Conservation (phyloP, 805 yeast genomes). For the Metschnikowia chrysomelidarum region DNA sequence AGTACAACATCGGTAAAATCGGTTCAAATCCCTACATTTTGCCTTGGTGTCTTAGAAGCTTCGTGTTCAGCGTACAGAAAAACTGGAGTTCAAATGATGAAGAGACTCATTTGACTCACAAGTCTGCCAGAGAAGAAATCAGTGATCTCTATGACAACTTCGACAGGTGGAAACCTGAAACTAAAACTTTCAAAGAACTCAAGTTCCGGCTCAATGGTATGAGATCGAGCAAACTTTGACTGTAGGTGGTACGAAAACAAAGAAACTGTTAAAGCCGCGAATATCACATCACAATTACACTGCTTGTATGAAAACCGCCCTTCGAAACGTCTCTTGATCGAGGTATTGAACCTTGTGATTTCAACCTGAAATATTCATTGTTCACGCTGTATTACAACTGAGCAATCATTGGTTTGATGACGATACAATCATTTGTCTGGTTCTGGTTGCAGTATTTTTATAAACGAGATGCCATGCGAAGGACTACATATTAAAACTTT, state of each 20-base stretch:
- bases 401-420: too few species aligned
- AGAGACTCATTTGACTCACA: conserved; percentile 35
- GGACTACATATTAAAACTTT: too few species aligned
- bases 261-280: neutral
- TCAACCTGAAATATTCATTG: too few species aligned
- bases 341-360: too few species aligned
- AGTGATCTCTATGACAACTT: conserved; percentile 63
- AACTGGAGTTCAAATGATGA: conserved; percentile 35
- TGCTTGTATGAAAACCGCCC: too few species aligned
- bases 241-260: neutral
- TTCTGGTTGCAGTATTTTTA: too few species aligned
- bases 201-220: conserved; percentile 70
- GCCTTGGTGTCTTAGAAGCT: conserved; percentile 92
- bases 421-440: too few species aligned
- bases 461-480: too few species aligned
- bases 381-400: too few species aligned
- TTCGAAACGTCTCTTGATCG: too few species aligned
- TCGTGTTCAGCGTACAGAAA: conserved; percentile 55
- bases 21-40: conserved; percentile 80
- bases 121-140: conserved; percentile 52
- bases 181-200: conserved; percentile 77
- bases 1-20: conserved; percentile 60
- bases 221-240: conserved; percentile 38
- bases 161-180: conserved; percentile 84
- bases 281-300: too few species aligned